These are phyloP conservation scores for Oemleria cerasiformis DNA, from an alignment of 306 rosid genomes.

Conservation along the genomic window DNA sequence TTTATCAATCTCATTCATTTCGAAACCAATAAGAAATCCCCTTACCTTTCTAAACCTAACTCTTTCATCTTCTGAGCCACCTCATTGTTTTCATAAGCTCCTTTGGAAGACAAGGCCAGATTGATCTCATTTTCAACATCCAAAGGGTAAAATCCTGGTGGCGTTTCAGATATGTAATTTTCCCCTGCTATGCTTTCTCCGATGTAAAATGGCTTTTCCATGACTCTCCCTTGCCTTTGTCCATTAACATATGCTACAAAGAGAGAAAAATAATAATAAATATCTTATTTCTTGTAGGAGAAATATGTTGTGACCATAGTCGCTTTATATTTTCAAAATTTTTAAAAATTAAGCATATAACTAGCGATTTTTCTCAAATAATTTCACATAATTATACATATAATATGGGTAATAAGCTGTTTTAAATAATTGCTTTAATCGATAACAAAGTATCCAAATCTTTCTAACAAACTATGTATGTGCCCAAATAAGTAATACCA, in stretches of 20 bases:
- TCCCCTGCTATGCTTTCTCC: slow-evolving; percentile 78
- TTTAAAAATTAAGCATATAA: too few species aligned
- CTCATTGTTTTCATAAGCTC: slow-evolving; percentile 42
- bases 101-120: slow-evolving; percentile 46
- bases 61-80: slow-evolving; percentile 78
- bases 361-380: too few species aligned
- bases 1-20: neutral
- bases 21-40: neutral
- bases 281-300: too few species aligned
- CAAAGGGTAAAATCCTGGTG: slow-evolving; percentile 42
- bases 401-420: too few species aligned
- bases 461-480: too few species aligned
- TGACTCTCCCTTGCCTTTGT: slow-evolving; percentile 83
- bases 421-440: too few species aligned
- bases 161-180: slow-evolving; percentile 37
- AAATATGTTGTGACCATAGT: too few species aligned
- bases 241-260: slow-evolving; percentile 90
- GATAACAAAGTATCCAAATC: too few species aligned
- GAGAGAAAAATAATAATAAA: neutral
- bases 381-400: too few species aligned
- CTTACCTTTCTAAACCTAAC: slow-evolving; percentile 69
- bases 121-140: slow-evolving; percentile 73
- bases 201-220: slow-evolving; percentile 71
- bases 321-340: too few species aligned
- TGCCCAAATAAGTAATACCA: too few species aligned